Evolutionary conservation across 805 yeast genomes (phyloP), one percentile per base, ranked within the genome.

Genomic region (Yamadazyma nakazawae): DNA sequence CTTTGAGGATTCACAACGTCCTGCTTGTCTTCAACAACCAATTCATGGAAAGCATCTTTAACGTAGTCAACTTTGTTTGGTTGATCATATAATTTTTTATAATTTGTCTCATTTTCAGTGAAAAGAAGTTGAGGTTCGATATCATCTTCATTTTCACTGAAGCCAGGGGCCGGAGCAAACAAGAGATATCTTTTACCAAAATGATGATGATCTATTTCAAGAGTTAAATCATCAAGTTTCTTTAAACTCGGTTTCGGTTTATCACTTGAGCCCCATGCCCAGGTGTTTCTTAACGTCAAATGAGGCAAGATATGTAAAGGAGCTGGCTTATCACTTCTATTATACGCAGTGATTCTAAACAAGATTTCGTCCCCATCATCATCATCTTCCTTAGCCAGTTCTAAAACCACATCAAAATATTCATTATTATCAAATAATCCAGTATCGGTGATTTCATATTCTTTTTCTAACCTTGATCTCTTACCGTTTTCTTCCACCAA

Each of bases 11-110:
- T 91, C 18, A 85, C 79, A 1, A 82, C 85, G 0, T 65, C 74
- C 48, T 75, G 68, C 19, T 74, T 72, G 43, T 77, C 85, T 43
- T 81, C 80, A 41, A 89, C 79, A 43, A 90, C 73, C 59, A 76
- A 80, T 48, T 89, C 96, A 64, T 91, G 96, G 76, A 91, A 90
- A 1, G 92, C 97, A 66, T 91, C 97, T 64, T 91, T 91, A 49
- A 83, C 84, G 63, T 73, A 89, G 40, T 71, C 59, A 18, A 42
- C 31, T 34, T 80, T 75, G 56, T 87, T 85, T 54, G 76, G 72
- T 54, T 81, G 84, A 28, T 76, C 71, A 60, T 85, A 91, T 51
- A 91, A 72, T 58, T 78, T 78, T 57, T 78, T 61, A 57, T 80
- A 75, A 67, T 91, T 91, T 16, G 96, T 85, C 61, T 86, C 96